These are phyloP conservation scores for Phalaenopsis aphrodite DNA, from an alignment of 106 monocot species.

Conservation along the genomic window DNA sequence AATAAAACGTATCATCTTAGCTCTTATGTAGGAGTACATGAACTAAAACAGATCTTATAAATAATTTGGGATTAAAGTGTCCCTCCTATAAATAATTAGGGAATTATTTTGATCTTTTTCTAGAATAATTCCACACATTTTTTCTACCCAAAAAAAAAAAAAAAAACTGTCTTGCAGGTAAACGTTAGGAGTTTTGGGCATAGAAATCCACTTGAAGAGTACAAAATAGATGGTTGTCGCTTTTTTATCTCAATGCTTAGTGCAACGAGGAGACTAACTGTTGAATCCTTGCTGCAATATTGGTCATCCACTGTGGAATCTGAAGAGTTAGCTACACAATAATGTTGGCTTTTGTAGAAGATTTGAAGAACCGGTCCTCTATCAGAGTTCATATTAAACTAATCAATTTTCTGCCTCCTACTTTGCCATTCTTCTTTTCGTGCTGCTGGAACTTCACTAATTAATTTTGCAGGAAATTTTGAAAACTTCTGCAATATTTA, in stretches of 20 bases:
- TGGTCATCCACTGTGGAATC: constrained; percentile 70
- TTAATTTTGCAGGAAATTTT: no score
- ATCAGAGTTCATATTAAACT: not conserved
- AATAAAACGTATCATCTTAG: no score
- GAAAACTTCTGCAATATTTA: no score
- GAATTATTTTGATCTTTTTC: no score
- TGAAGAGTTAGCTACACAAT: constrained; percentile 33
- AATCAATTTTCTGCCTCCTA: not conserved
- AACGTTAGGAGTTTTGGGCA: constrained; percentile 99
- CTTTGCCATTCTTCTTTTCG: not conserved
- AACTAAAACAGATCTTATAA: no score
- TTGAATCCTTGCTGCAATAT: constrained; percentile 79
- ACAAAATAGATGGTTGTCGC: constrained; percentile 98
- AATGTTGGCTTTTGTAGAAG: not conserved
- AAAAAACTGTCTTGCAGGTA: constrained; percentile 43
- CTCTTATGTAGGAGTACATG: no score
- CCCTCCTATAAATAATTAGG: no score
- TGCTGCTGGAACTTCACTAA: not conserved
- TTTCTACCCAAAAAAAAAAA: not conserved
- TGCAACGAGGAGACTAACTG: constrained; percentile 73
- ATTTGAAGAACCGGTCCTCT: not conserved
- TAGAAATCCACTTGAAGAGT: constrained; percentile 96
- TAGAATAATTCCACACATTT: not conserved
- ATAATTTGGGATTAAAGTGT: no score
- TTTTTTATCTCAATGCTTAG: constrained; percentile 99